Conservation (phyloP, 495 filamentous ascomycete genomes). For the Delitschia confertaspora region DNA sequence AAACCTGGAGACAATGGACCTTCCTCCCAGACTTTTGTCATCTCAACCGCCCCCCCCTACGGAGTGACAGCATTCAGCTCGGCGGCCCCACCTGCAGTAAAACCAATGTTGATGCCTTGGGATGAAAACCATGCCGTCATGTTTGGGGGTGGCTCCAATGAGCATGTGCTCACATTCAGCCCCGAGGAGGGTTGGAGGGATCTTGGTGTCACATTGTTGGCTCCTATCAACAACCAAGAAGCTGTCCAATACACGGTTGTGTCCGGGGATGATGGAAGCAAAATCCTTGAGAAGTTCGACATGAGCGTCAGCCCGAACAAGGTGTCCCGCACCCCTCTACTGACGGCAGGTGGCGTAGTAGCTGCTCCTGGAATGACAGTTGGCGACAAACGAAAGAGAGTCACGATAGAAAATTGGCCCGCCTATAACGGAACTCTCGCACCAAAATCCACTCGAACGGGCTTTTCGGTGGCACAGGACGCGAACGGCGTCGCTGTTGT, state of each 20-base stretch:
- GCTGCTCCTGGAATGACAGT: conserved; percentile 35
- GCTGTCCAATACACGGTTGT: conserved; percentile 55
- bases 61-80: conserved; percentile 42
- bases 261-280: conserved; percentile 65
- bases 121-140: conserved; percentile 60
- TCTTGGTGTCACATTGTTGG: conserved; percentile 51
- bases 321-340: conserved; percentile 57
- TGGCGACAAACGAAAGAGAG: conserved; percentile 39
- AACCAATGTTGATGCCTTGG: conserved; percentile 72
- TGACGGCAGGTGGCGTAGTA: conserved; percentile 40
- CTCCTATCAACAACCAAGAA: conserved; percentile 46
- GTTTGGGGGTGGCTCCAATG: conserved; percentile 59
- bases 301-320: conserved; percentile 66
- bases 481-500: conserved; percentile 59
- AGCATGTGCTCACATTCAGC: conserved; percentile 56
- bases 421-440: conserved; percentile 67
- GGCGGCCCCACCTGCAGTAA: conserved; percentile 51
- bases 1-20: conserved; percentile 34
- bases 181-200: conserved; percentile 52
- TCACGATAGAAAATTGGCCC: conserved; percentile 59
- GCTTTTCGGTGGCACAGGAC: conserved; percentile 55
- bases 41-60: conserved; percentile 55
- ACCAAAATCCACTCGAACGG: conserved; percentile 47
- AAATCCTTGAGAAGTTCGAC: conserved; percentile 74
- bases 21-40: conserved; percentile 68